Conservation (phyloP, 1,284 basidiomycete species). For the Microbotryum violaceum region DNA sequence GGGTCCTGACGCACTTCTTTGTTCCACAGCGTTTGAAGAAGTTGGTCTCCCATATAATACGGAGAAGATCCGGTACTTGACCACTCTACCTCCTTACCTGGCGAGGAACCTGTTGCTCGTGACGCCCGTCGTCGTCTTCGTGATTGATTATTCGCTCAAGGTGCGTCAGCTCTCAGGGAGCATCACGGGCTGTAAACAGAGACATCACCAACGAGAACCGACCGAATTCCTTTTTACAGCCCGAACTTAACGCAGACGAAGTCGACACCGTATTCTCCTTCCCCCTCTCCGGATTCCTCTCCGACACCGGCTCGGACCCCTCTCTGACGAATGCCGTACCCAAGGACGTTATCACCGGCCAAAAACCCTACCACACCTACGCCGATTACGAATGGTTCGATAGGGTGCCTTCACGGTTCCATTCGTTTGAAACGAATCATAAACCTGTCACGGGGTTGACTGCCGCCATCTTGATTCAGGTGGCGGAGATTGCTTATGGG, state of each 20-base stretch:
- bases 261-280: constrained; percentile 33
- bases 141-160: constrained; percentile 25
- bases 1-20: too few relatives aligned
- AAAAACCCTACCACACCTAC: constrained; percentile 22
- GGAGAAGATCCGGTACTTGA: constrained; percentile 28
- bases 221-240: constrained; percentile 1
- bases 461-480: constrained; percentile 32
- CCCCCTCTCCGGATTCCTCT: constrained; percentile 32
- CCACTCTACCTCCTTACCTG: constrained; percentile 30
- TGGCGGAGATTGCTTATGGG: constrained; percentile 31
- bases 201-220: neutral
- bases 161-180: neutral
- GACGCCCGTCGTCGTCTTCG: constrained; percentile 29
- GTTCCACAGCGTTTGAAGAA: constrained; percentile 31
- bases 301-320: constrained; percentile 5
- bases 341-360: constrained; percentile 5
- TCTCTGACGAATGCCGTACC: constrained; percentile 8
- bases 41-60: constrained; percentile 32
- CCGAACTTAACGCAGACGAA: constrained; percentile 29
- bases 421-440: constrained; percentile 30
- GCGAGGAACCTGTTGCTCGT: constrained; percentile 32
- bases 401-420: constrained; percentile 26
- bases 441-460: constrained; percentile 26
- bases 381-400: constrained; percentile 32
- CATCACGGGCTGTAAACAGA: neutral